Evolutionary conservation across 1,284 basidiomycete species (phyloP).

Genomic region (Apiotrichum veenhuisii): DNA sequence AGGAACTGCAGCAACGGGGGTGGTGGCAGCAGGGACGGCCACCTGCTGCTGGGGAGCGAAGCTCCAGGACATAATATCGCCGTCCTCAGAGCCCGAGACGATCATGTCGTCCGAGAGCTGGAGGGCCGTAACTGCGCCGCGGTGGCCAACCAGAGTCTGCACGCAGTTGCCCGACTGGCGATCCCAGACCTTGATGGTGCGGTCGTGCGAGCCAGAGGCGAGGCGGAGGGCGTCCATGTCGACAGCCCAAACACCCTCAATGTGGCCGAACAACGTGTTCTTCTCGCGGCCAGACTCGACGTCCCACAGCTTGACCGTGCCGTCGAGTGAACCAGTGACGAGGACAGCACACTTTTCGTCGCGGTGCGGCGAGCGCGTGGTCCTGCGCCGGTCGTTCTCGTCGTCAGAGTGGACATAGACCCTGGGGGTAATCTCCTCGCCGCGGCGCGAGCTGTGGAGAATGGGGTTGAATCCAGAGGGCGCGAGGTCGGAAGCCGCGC

Average conservation of each 20-base stretch:
- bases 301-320: slow-evolving; percentile 96
- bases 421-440: slow-evolving; percentile 28
- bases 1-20: neutral
- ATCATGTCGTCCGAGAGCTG: slow-evolving; percentile 92
- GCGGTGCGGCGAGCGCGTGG: slow-evolving; percentile 19
- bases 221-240: slow-evolving; percentile 88
- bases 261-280: slow-evolving; percentile 82
- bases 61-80: slow-evolving; percentile 62
- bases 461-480: slow-evolving; percentile 28
- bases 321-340: slow-evolving; percentile 88
- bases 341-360: slow-evolving; percentile 61
- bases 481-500: slow-evolving; percentile 40
- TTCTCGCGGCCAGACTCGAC: slow-evolving; percentile 76
- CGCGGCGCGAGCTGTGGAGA: slow-evolving; percentile 16
- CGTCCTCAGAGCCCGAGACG: slow-evolving; percentile 70
- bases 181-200: slow-evolving; percentile 70
- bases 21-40: neutral
- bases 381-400: slow-evolving; percentile 4
- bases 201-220: slow-evolving; percentile 77
- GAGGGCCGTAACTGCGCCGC: slow-evolving; percentile 88
- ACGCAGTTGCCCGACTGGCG: slow-evolving; percentile 83
- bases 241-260: slow-evolving; percentile 95
- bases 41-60: slow-evolving; percentile 51
- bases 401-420: slow-evolving; percentile 36
- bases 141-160: slow-evolving; percentile 88